Conservation (phyloP, 441 rosid genomes). For the Dalechampia spathulata region DNA sequence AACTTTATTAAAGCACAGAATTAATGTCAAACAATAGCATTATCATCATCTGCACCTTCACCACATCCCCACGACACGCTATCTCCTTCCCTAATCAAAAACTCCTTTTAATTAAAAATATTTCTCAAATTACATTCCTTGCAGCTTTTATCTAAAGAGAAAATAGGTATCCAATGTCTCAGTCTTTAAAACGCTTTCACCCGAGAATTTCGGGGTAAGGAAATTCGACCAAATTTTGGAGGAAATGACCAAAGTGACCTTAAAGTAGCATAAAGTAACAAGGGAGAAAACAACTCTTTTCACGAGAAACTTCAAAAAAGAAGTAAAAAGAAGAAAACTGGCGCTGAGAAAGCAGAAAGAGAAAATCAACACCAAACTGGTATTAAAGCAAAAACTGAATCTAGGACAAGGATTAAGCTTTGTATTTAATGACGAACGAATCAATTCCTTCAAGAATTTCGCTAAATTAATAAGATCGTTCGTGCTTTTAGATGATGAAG, state of each 20-base stretch:
- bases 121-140: too few species aligned
- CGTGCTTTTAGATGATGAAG: too few species aligned
- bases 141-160: not conserved
- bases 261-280: constrained; percentile 1
- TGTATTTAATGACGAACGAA: constrained; percentile 18
- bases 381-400: constrained; percentile 13
- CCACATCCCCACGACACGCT: constrained; percentile 32
- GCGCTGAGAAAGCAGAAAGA: not conserved
- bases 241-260: constrained; percentile 25
- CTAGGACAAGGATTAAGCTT: constrained; percentile 9
- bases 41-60: not conserved
- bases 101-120: too few species aligned
- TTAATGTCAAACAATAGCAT: constrained; percentile 23
- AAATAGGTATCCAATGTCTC: constrained; percentile 33
- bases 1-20: constrained; percentile 17
- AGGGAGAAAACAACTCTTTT: constrained; percentile 1
- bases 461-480: too few species aligned
- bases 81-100: constrained; percentile 23
- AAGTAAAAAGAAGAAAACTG: not conserved
- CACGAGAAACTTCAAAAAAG: constrained; percentile 1
- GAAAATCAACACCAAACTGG: constrained; percentile 1
- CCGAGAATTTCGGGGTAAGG: constrained; percentile 8
- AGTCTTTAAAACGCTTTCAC: constrained; percentile 7
- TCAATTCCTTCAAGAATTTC: too few species aligned
- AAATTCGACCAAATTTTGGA: not conserved